These are phyloP conservation scores for Hemileccinum hortonii DNA, from an alignment of 1,284 basidiomycete genomes.

Conservation along the genomic window DNA sequence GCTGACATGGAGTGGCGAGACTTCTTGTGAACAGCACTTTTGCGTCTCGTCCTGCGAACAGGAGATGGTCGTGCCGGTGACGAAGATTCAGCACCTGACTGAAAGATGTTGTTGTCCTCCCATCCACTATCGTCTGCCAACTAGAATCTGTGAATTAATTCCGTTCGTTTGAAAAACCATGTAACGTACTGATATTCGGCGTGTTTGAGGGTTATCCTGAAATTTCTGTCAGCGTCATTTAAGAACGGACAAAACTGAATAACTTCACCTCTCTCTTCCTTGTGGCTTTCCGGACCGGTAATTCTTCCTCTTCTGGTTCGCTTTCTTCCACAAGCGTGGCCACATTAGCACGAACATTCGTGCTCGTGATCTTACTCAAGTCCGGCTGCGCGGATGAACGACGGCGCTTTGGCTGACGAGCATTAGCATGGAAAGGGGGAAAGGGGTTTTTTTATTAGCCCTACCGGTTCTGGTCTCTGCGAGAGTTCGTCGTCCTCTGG, in stretches of 20 bases:
- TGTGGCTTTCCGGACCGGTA: conserved; percentile 58
- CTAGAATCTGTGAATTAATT: conserved; percentile 10
- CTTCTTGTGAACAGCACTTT: conserved; percentile 47
- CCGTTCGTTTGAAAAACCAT: background rate
- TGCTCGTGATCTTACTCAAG: conserved; percentile 52
- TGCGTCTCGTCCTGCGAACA: conserved; percentile 48
- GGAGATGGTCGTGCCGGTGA: conserved; percentile 68
- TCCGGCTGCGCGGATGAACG: conserved; percentile 69
- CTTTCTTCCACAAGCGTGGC: conserved; percentile 68
- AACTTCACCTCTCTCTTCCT: conserved; percentile 55
- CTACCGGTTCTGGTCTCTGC: conserved; percentile 49
- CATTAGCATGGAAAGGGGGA: conserved; percentile 7
- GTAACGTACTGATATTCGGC: conserved; percentile 48
- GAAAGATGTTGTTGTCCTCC: conserved; percentile 85
- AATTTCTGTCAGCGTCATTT: conserved; percentile 31
- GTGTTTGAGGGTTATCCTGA: conserved; percentile 47
- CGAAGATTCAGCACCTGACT: conserved; percentile 77
- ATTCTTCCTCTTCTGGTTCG: conserved; percentile 64
- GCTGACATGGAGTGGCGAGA: conserved; percentile 70
- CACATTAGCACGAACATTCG: conserved; percentile 37
- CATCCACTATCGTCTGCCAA: conserved; percentile 69
- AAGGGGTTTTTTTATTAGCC: conserved; percentile 16
- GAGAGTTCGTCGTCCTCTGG: conserved; percentile 42
- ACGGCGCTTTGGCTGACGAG: conserved; percentile 53
- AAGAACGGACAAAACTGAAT: background rate